Evolutionary conservation across 2,329 filamentous ascomycete genomes (phyloP), one percentile per base, ranked within the genome.

Genomic region (Aspergillus viridinutans): DNA sequence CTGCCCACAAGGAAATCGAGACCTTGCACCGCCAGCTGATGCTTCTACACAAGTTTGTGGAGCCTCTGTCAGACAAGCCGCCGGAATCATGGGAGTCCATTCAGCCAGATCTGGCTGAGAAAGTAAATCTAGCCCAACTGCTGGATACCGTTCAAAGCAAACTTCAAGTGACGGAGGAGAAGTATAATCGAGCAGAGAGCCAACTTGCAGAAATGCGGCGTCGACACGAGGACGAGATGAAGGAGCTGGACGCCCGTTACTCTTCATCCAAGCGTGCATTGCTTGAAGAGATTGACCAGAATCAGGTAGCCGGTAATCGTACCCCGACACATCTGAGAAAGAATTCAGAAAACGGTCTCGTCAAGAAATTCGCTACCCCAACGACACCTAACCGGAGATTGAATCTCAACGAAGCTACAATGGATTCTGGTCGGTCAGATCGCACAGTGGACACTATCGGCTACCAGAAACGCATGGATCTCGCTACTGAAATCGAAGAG

Each of bases 71-170:
- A 9, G 81, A 81, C 3, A 83, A 88, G 55, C 79, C 82, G n/a
- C 76, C 84, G n/a, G 83, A 86, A 54, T 81, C 85, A 2, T 80
- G 90, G 85, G 80, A 92, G 76, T 79, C 83, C 74, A 75, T 86
- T 74, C 81, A 89, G 81, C 80, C 87, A 78, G 80, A 91, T 80
- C 76, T 96, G 32, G 77, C 78, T 1, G 80, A 80, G 58, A 82
- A 83, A 23, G 79, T 95, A 59, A 88, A 96, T 67, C 81, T 97
- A 47, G 90, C 90, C 12, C 86, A 91, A 63, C 90, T 94, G 70
- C 83, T 97, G 6, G 91, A 97, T 66, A 86, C 91, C 53, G 82
- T 92, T n/a, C 92, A 96, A 66, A 89, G 93, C 69, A 92, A 92
- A 58, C 82, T 97, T 29, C 87, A 90, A 25, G 85, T 96, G 23